phyloP scores from a whole-genome alignment of 2,329 filamentous ascomycete species.

The Arthroderma sp. region DNA sequence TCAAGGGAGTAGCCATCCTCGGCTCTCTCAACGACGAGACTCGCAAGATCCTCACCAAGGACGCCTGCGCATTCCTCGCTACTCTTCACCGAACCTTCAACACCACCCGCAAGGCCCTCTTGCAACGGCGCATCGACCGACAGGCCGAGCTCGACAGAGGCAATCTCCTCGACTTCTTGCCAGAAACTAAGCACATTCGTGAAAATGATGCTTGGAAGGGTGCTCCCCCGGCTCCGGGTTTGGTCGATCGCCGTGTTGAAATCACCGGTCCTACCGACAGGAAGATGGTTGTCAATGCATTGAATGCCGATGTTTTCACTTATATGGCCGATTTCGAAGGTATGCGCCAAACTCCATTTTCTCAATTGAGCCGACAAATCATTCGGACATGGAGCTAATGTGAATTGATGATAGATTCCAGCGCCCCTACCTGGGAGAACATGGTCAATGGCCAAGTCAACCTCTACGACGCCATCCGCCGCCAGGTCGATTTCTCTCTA shows the following conservation, averaged over 20 bases:
- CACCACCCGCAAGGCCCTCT: conserved; percentile 67
- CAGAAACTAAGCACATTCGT: conserved; percentile 89
- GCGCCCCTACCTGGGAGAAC: conserved; percentile 94
- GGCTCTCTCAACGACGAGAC: conserved; percentile 64
- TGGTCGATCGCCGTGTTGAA: conserved; percentile 87
- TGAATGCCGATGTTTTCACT: conserved; percentile 94
- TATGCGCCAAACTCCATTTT: conserved; percentile 23
- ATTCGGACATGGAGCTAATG: too few relatives aligned
- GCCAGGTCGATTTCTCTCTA: conserved; percentile 91
- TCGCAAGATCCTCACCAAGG: conserved; percentile 81
- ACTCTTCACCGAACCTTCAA: conserved; percentile 95
- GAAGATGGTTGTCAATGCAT: conserved; percentile 97
- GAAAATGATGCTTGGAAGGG: conserved; percentile 91
- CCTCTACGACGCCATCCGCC: conserved; percentile 88
- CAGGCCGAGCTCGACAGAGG: conserved; percentile 92
- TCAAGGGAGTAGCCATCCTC: conserved; percentile 78
- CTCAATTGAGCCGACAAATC: neutral
- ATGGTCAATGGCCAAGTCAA: conserved; percentile 99
- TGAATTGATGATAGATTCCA: conserved; percentile 54
- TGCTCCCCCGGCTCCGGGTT: conserved; percentile 76
- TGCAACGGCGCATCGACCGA: conserved; percentile 72
- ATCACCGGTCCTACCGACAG: conserved; percentile 95
- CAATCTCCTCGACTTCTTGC: conserved; percentile 79
- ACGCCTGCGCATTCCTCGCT: conserved; percentile 82
- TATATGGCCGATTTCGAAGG: conserved; percentile 99